phyloP scores from a whole-genome alignment of 768 basidiomycete species.

The Termitomyces sp. region DNA sequence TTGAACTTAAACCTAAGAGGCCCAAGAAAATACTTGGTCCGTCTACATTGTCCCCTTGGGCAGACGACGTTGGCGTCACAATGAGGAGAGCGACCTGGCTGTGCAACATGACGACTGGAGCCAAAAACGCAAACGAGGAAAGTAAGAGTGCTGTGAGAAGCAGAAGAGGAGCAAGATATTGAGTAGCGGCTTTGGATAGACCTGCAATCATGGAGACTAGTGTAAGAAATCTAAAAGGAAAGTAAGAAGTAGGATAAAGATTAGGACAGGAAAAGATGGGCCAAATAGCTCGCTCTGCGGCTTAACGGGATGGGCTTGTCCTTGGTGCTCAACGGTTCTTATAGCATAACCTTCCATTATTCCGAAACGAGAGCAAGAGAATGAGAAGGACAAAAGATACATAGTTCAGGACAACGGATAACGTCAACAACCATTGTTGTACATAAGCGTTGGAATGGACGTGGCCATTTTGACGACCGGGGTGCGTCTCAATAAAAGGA shows the following conservation, averaged over 20 bases:
- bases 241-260: not conserved
- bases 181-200: constrained; percentile 60
- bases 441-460: constrained; percentile 5
- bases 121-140: constrained; percentile 60
- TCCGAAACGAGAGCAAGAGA: constrained; percentile 1
- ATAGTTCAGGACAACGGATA: not conserved
- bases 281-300: constrained; percentile 23
- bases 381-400: not conserved
- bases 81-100: constrained; percentile 58
- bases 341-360: constrained; percentile 7
- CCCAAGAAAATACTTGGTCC: constrained; percentile 69
- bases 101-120: constrained; percentile 56
- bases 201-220: constrained; percentile 53
- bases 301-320: constrained; percentile 11
- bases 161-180: constrained; percentile 64
- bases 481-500: not conserved
- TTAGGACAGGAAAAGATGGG: constrained; percentile 9
- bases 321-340: not conserved
- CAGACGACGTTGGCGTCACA: constrained; percentile 42
- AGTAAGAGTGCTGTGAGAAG: constrained; percentile 63
- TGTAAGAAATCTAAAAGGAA: not conserved
- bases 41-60: constrained; percentile 37
- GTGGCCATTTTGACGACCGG: not conserved
- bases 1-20: constrained; percentile 43
- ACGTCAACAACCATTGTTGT: constrained; percentile 4